Conservation (phyloP, 495 filamentous ascomycete genomes). For the Aspergillus cavernicola region DNA sequence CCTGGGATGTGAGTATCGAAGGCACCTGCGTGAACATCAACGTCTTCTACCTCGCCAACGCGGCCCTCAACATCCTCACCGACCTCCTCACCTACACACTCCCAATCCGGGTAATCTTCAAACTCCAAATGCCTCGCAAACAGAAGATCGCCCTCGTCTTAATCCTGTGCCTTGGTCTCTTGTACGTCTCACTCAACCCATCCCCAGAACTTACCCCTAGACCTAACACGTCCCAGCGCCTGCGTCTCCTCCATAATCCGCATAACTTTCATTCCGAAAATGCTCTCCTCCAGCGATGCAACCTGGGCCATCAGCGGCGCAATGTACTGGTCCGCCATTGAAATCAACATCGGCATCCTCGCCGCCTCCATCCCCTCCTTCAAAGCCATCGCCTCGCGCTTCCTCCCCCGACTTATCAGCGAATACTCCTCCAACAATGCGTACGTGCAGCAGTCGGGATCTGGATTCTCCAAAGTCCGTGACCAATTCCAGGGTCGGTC, state of each 20-base stretch:
- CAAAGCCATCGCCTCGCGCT: slow-evolving; percentile 40
- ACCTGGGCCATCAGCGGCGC: slow-evolving; percentile 39
- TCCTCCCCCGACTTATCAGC: slow-evolving; percentile 37
- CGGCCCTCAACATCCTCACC: slow-evolving; percentile 49
- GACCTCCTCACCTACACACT: slow-evolving; percentile 52
- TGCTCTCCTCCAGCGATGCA: slow-evolving; percentile 32
- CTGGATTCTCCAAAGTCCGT: slow-evolving; percentile 31
- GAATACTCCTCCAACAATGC: slow-evolving; percentile 33
- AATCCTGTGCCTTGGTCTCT: slow-evolving; percentile 40
- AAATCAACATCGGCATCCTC: slow-evolving; percentile 42
- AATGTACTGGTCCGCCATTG: slow-evolving; percentile 46
- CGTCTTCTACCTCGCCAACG: slow-evolving; percentile 41
- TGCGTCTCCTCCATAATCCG: slow-evolving; percentile 42
- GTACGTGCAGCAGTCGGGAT: slow-evolving; percentile 25
- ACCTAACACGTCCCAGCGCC: slow-evolving; percentile 23
- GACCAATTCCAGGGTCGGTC: slow-evolving; percentile 3
- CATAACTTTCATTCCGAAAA: slow-evolving; percentile 38
- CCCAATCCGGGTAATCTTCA: slow-evolving; percentile 36
- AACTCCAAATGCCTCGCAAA: slow-evolving; percentile 34
- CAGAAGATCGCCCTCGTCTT: slow-evolving; percentile 31
- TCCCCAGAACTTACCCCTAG: not conserved
- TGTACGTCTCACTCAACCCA: slow-evolving; percentile 24
- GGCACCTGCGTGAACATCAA: slow-evolving; percentile 47
- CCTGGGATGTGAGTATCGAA: slow-evolving; percentile 23
- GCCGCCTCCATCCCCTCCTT: slow-evolving; percentile 41